phyloP scores from a whole-genome alignment of 371 early-diverging fungal species.

The Mucor irregularis region DNA sequence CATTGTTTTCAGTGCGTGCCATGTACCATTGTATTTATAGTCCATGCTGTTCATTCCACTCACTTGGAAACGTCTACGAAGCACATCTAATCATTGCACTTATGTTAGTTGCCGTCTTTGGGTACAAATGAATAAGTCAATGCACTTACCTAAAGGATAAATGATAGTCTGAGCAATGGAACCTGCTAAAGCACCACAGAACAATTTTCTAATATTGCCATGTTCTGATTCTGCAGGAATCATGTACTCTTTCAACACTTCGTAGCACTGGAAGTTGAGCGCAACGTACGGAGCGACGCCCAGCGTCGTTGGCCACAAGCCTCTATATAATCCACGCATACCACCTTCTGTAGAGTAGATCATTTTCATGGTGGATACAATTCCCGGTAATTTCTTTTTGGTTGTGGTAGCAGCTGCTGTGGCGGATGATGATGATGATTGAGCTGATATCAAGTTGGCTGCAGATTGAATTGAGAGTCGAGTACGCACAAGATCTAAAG shows the following conservation, averaged over 20 bases:
- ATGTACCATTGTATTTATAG: slow-evolving; percentile 76
- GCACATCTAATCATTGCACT: slow-evolving; percentile 71
- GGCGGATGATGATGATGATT: neutral
- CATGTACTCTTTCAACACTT: slow-evolving; percentile 71
- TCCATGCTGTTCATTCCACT: slow-evolving; percentile 74
- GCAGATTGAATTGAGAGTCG: slow-evolving; percentile 80
- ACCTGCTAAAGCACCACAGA: slow-evolving; percentile 90
- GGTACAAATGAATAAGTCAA: slow-evolving; percentile 1
- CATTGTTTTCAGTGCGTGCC: slow-evolving; percentile 74
- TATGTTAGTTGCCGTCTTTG: too few relatives aligned
- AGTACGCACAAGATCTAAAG: slow-evolving; percentile 87
- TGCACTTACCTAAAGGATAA: slow-evolving; percentile 73
- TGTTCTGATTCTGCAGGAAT: slow-evolving; percentile 69
- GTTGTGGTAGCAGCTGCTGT: neutral
- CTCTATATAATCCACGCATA: slow-evolving; percentile 79
- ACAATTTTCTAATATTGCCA: slow-evolving; percentile 64
- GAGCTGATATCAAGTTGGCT: neutral
- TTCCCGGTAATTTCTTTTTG: slow-evolving; percentile 65
- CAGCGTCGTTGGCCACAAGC: slow-evolving; percentile 79
- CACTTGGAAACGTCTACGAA: slow-evolving; percentile 87
- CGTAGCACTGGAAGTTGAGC: slow-evolving; percentile 84
- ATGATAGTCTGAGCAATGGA: slow-evolving; percentile 89
- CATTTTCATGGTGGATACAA: slow-evolving; percentile 59
- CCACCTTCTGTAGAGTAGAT: slow-evolving; percentile 84
- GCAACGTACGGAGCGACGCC: slow-evolving; percentile 89